Base-by-base conservation (phyloP, 1,139 yeast genomes). In the Diutina scorzettiae region DNA sequence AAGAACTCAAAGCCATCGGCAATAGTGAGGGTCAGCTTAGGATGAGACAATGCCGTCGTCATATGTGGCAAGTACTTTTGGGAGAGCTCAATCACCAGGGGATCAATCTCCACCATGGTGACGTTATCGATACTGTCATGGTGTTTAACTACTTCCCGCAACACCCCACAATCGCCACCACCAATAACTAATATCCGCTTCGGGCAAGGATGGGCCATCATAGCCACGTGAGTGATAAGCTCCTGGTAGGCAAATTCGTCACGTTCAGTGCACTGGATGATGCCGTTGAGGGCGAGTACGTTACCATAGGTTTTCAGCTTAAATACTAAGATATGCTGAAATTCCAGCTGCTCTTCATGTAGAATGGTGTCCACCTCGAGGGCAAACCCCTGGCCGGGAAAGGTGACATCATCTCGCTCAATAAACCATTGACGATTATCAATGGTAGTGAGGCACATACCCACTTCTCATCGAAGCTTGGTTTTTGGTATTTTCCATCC, bases 121-220 rank as follows among this genome's bases (percentile, higher is more conserved):
- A 86, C 83, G 46, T 69, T 62, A 49, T 83, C 81, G 27, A 89
- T 80, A 42, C 71, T 58, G 7, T 59, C 59, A 30, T 63, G 55
- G 61, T 89, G 96, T 62, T 89, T 86, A 49, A 83, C 75, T 32
- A 84, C 72, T 61, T 85, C 96, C 52, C 96, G 73, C 41, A 85
- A 68, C 17, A 86, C 95, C 47, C 96, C 96, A 51, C 96, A 94
- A 60, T 85, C 96, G 34, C 96, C 96, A 25, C 96, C 96, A 29
- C 96, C 96, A 52, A 85, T 84, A 41, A 85, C 95, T 46, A 85
- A 71, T 17, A 85, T 94, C 45, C 71, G 73, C 55, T 73, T 73
- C 16, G 95, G 95, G 44, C 66, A 58, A 30, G 80, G 76, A 59
- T 85, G 96, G 18, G 82, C 66, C 75, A 79, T 76, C 48, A 85